Evolutionary conservation across 331 rosid species (phyloP), one percentile per base, ranked within the genome.

Genomic region (Phaseolus coccineus): DNA sequence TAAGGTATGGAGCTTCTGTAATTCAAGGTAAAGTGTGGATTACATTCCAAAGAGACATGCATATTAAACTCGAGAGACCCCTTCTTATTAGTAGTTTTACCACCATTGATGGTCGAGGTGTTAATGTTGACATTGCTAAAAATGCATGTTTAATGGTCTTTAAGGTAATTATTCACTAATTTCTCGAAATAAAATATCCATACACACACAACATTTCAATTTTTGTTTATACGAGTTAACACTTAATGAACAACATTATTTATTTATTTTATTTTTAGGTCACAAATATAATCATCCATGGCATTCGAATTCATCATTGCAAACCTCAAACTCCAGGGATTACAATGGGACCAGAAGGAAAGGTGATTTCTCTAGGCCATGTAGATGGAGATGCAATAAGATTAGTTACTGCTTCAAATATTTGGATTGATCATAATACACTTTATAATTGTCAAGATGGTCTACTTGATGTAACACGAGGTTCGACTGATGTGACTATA

Each of bases 121-220:
- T 28, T 57, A 69, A 46, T 1, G 73, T 91, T 16, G 86, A 89
- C 73, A 84, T 91, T 73, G 66, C 80, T 6, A 64, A 84, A 5
- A 86, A 84, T 50, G 93, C 93, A 8, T 89, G 93, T 66, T 59
- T 91, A 71, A 75, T 79, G 79, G 82, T 93, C 6, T 81, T 31
- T 28, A 85, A 69, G 88, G 90, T 89, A 80, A 52, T 33, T 33
- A 50, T 27, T 25, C 0, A 14, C 1, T 0, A 5, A 27, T 1
- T 1, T 35, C 0, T 11, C 51, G 3, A 9, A 33, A 8, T 19
- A 51, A 9, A 50, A 13, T 16, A 2, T 25, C 12, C 12, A 12
- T 7, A 5, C 24, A 61, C 14, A 19, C 0, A 5, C 3, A 47
- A 30, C 3, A 5, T 30, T 52, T 12, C 1, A 64, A 22, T 3